These are phyloP conservation scores for Wickerhamiella cacticola DNA, from an alignment of 805 yeast genomes.

Conservation along the genomic window DNA sequence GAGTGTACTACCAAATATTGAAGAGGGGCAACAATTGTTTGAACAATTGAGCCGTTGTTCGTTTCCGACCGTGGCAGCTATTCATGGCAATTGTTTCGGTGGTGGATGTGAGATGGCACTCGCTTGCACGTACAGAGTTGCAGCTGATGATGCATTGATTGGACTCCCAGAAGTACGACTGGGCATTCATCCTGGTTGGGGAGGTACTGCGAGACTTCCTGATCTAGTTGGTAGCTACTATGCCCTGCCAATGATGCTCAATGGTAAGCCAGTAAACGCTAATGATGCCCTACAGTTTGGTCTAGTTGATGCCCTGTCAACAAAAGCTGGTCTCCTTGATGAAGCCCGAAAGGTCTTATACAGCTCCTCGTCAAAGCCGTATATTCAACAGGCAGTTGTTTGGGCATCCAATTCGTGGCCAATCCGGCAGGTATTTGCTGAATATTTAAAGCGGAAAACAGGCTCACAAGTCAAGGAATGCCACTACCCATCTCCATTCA, in stretches of 20 bases:
- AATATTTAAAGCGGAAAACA: not conserved
- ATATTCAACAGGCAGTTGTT: not conserved
- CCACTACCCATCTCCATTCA: slow-evolving; percentile 8
- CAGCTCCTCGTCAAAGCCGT: not conserved
- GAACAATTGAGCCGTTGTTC: not conserved
- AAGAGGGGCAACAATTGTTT: slow-evolving; percentile 5
- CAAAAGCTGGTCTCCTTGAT: not conserved
- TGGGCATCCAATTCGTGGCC: slow-evolving; percentile 8
- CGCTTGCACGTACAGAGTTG: slow-evolving; percentile 23
- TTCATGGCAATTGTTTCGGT: slow-evolving; percentile 42
- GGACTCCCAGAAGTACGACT: slow-evolving; percentile 46
- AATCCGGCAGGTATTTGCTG: not conserved
- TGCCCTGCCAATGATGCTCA: slow-evolving; percentile 38
- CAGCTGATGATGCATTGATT: slow-evolving; percentile 30
- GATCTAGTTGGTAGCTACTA: slow-evolving; percentile 38
- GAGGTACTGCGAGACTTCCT: slow-evolving; percentile 43
- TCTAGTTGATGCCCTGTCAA: slow-evolving; percentile 27
- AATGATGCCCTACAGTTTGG: slow-evolving; percentile 38
- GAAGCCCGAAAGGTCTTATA: not conserved
- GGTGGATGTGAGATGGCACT: slow-evolving; percentile 47
- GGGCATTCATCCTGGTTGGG: slow-evolving; percentile 41
- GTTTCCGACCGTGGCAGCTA: slow-evolving; percentile 9
- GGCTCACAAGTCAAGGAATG: not conserved
- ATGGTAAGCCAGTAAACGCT: slow-evolving; percentile 36
- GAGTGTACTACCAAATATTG: not conserved